Conservation (phyloP, 352 stramenopile genomes). For the Phytophthora palmivora region DNA sequence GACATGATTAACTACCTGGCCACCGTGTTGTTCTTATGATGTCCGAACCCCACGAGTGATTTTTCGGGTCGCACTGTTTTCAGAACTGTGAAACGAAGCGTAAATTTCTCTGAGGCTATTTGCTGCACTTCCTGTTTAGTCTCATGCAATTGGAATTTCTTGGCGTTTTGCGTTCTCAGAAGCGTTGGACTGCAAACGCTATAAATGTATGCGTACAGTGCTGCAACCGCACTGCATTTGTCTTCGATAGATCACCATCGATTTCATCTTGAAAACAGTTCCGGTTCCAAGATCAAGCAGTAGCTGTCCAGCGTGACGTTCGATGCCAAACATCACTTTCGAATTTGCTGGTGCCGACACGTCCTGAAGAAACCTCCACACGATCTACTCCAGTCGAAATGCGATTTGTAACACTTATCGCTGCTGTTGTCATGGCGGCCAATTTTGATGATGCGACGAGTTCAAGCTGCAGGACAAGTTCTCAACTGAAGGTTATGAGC, state of each 20-base stretch:
- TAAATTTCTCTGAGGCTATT: constrained; percentile 3
- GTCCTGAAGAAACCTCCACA: too few species aligned
- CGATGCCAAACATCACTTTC: constrained; percentile 11
- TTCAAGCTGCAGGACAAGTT: constrained; percentile 8
- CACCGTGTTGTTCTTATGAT: background rate
- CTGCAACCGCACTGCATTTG: too few species aligned
- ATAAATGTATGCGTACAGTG: background rate
- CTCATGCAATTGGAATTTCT: constrained; percentile 14
- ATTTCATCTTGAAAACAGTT: constrained; percentile 17
- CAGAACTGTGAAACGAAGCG: background rate
- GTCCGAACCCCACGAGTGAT: constrained; percentile 7
- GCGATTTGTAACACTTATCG: constrained; percentile 10
- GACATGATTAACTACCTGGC: constrained; percentile 17
- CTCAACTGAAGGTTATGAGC: constrained; percentile 65
- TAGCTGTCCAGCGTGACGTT: too few species aligned
- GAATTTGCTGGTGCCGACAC: constrained; percentile 10
- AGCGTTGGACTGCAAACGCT: constrained; percentile 10
- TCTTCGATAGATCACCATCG: constrained; percentile 19
- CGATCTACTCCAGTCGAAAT: constrained; percentile 6
- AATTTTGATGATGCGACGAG: constrained; percentile 1
- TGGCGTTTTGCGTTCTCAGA: constrained; percentile 26
- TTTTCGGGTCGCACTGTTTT: constrained; percentile 8
- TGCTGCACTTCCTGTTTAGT: constrained; percentile 7
- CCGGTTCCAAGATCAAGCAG: constrained; percentile 15
- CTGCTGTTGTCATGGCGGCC: background rate